Evolutionary conservation across 1,139 yeast species (phyloP).

Genomic region (Eremothecium gossypii): DNA sequence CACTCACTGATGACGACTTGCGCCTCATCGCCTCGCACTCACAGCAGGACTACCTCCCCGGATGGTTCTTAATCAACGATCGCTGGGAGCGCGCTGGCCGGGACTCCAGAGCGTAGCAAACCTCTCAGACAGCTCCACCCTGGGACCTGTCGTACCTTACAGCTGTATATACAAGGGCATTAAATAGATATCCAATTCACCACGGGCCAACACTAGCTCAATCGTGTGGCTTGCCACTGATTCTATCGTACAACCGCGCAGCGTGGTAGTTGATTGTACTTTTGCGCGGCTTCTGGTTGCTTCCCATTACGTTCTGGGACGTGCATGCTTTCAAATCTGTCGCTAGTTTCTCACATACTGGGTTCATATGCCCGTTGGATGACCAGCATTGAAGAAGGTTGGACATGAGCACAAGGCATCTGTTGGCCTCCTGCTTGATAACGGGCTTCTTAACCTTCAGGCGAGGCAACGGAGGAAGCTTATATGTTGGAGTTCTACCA

Average conservation of each 20-base stretch:
- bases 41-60: constrained; percentile 21
- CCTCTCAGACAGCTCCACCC: too few relatives aligned
- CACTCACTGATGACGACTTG: constrained; percentile 9
- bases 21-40: constrained; percentile 4
- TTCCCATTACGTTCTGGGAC: constrained; percentile 22
- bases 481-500: constrained; percentile 26
- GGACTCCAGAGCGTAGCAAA: neutral
- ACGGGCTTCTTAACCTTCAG: constrained; percentile 62
- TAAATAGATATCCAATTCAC: neutral
- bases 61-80: constrained; percentile 29
- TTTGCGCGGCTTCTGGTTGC: constrained; percentile 21
- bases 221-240: constrained; percentile 68
- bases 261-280: constrained; percentile 68
- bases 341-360: constrained; percentile 56
- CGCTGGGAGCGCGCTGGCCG: constrained; percentile 27
- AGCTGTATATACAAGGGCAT: constrained; percentile 8
- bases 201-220: constrained; percentile 22
- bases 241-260: constrained; percentile 66
- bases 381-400: constrained; percentile 93
- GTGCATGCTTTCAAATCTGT: constrained; percentile 44
- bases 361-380: constrained; percentile 77
- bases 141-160: neutral
- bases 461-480: constrained; percentile 69
- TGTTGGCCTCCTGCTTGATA: constrained; percentile 48
- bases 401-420: constrained; percentile 76